phyloP scores from a whole-genome alignment of 345 rosid species.

The Euclidium syriacum region DNA sequence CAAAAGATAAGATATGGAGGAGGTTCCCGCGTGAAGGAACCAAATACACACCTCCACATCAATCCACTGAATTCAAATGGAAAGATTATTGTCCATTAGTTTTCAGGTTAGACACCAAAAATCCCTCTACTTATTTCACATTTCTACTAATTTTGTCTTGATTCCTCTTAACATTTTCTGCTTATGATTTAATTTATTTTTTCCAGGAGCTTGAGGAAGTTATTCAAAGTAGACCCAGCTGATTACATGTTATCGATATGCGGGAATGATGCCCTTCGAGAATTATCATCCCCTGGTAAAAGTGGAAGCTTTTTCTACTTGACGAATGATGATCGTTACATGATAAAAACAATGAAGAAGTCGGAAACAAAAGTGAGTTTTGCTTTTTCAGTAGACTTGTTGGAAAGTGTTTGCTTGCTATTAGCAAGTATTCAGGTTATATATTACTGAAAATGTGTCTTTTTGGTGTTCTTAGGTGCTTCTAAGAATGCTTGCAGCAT shows the following conservation, averaged over 20 bases:
- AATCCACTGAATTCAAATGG: slow-evolving; percentile 82
- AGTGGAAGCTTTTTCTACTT: slow-evolving; percentile 95
- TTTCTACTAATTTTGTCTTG: neutral
- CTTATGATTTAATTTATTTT: slow-evolving; percentile 3
- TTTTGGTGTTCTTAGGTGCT: slow-evolving; percentile 50
- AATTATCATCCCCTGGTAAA: slow-evolving; percentile 96
- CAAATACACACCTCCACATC: slow-evolving; percentile 90
- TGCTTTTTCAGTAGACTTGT: neutral
- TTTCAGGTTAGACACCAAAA: slow-evolving; percentile 55
- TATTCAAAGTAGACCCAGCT: slow-evolving; percentile 93
- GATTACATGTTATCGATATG: slow-evolving; percentile 94
- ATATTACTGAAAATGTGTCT: neutral
- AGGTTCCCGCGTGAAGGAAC: slow-evolving; percentile 89
- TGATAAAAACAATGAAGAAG: slow-evolving; percentile 95
- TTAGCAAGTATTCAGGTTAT: neutral
- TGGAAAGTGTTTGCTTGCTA: slow-evolving; percentile 1
- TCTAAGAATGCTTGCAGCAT: slow-evolving; percentile 89
- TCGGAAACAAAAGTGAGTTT: slow-evolving; percentile 73
- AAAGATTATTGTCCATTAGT: slow-evolving; percentile 98
- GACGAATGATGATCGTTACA: slow-evolving; percentile 86
- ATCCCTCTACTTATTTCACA: neutral
- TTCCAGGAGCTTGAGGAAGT: slow-evolving; percentile 74
- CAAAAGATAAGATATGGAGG: slow-evolving; percentile 91
- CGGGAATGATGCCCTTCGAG: slow-evolving; percentile 89
- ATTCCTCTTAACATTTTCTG: neutral